Conservation (phyloP, 345 rosid genomes). For the Toxicodendron radicans region DNA sequence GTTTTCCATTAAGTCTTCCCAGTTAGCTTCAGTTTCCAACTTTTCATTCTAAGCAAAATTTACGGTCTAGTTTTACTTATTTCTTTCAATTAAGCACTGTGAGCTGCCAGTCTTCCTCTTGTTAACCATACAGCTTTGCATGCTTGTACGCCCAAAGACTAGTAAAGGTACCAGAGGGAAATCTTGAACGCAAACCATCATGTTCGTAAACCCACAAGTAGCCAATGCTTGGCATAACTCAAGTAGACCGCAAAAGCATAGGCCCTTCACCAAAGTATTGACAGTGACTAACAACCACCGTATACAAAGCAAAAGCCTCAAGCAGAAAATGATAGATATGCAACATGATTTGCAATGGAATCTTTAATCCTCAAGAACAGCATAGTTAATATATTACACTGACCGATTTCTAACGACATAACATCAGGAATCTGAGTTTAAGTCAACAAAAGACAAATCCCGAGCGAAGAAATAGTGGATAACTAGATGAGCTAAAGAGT, state of each 20-base stretch:
- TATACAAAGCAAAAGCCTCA: constrained; percentile 1
- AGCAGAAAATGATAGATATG: constrained; percentile 8
- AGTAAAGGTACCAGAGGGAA: not conserved
- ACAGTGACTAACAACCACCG: not conserved
- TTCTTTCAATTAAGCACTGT: not conserved
- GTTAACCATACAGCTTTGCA: not conserved
- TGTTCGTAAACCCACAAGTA: not conserved
- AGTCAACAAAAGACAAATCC: not conserved
- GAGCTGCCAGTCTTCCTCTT: not conserved
- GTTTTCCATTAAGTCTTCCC: not conserved
- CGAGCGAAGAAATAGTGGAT: not conserved
- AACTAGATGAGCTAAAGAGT: constrained; percentile 18
- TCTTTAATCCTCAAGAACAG: constrained; percentile 18
- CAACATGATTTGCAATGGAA: constrained; percentile 16
- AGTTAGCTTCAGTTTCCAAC: not conserved
- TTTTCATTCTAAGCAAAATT: not conserved
- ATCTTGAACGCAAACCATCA: not conserved
- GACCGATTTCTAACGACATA: constrained; percentile 1
- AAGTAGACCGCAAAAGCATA: not conserved
- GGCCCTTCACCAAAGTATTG: not conserved
- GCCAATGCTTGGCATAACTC: constrained; percentile 14
- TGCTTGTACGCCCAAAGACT: not conserved
- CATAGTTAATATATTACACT: constrained; percentile 28
- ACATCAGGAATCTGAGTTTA: constrained; percentile 7
- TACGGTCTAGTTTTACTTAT: not conserved